Evolutionary conservation across 2,329 filamentous ascomycete genomes (phyloP).

Genomic region (Alternaria incomplexa): DNA sequence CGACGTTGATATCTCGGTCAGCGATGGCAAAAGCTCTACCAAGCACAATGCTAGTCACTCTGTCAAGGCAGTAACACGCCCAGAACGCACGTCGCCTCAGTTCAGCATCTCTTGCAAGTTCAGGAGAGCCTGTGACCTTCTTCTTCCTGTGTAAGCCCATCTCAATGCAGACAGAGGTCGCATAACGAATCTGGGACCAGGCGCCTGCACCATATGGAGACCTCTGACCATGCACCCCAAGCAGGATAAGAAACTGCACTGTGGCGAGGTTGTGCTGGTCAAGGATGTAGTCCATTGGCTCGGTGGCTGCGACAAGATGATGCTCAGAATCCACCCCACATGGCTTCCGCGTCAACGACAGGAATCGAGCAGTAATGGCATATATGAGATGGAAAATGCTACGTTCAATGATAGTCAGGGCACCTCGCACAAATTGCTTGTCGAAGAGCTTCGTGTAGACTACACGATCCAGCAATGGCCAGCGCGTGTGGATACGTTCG

Average conservation of each 20-base stretch:
- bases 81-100: conserved; percentile 33
- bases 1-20: conserved; percentile 36
- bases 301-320: conserved; percentile 31
- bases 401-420: conserved; percentile 26
- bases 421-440: conserved; percentile 24
- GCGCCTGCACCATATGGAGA: conserved; percentile 36
- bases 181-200: conserved; percentile 36
- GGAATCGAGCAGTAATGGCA: conserved; percentile 33
- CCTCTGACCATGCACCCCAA: conserved; percentile 34
- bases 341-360: conserved; percentile 34
- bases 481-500: conserved; percentile 33
- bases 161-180: conserved; percentile 36
- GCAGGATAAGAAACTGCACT: conserved; percentile 32
- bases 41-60: conserved; percentile 33
- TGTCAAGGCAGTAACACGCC: conserved; percentile 36
- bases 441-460: conserved; percentile 30
- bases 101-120: conserved; percentile 26
- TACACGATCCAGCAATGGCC: conserved; percentile 32
- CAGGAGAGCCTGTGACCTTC: conserved; percentile 15
- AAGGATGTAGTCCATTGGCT: conserved; percentile 32
- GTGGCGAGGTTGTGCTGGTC: conserved; percentile 33
- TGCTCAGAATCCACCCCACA: conserved; percentile 30
- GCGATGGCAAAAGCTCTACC: conserved; percentile 35
- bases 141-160: conserved; percentile 37
- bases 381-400: conserved; percentile 36